Conservation (phyloP, 2,329 filamentous ascomycete species). For the Nannizziopsis barbatae region DNA sequence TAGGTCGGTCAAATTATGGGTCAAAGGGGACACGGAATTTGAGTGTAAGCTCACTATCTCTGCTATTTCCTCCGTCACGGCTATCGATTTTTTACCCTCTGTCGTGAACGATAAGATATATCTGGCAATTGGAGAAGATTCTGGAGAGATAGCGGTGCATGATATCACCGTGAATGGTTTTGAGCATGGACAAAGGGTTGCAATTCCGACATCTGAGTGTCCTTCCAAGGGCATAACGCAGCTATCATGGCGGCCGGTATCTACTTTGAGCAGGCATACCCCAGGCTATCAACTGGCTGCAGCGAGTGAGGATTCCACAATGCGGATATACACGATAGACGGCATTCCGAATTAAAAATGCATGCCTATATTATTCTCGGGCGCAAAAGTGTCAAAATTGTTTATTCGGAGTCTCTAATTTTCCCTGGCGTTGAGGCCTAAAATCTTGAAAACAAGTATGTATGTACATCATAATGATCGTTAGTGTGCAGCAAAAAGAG, state of each 20-base stretch:
- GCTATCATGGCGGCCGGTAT: slow-evolving; percentile 54
- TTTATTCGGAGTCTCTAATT: neutral
- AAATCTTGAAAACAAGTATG: slow-evolving; percentile 13
- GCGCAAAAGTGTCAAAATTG: slow-evolving; percentile 15
- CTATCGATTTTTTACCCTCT: slow-evolving; percentile 52
- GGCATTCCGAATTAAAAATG: slow-evolving; percentile 18
- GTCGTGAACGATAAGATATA: slow-evolving; percentile 23
- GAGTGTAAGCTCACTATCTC: slow-evolving; percentile 44
- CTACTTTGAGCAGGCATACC: slow-evolving; percentile 12
- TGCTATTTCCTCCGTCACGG: slow-evolving; percentile 53
- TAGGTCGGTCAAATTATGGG: slow-evolving; percentile 69
- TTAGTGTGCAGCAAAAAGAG: neutral
- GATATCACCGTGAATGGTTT: slow-evolving; percentile 26
- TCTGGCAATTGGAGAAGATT: slow-evolving; percentile 40
- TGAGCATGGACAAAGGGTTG: slow-evolving; percentile 21
- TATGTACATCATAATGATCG: slow-evolving; percentile 8
- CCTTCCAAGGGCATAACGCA: slow-evolving; percentile 56
- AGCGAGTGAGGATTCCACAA: slow-evolving; percentile 37
- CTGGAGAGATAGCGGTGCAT: slow-evolving; percentile 36
- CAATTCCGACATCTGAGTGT: slow-evolving; percentile 33
- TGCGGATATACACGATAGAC: slow-evolving; percentile 31
- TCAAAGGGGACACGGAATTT: slow-evolving; percentile 34
- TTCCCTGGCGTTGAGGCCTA: slow-evolving; percentile 19
- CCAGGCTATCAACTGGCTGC: slow-evolving; percentile 30
- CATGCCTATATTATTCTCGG: neutral